Percentiles rank a stretch among this genome's conserved stretches.
These are phyloP conservation scores for Emericellopsis cladophorae DNA, from an alignment of 2,329 filamentous ascomycete genomes.

Conservation along the genomic window DNA sequence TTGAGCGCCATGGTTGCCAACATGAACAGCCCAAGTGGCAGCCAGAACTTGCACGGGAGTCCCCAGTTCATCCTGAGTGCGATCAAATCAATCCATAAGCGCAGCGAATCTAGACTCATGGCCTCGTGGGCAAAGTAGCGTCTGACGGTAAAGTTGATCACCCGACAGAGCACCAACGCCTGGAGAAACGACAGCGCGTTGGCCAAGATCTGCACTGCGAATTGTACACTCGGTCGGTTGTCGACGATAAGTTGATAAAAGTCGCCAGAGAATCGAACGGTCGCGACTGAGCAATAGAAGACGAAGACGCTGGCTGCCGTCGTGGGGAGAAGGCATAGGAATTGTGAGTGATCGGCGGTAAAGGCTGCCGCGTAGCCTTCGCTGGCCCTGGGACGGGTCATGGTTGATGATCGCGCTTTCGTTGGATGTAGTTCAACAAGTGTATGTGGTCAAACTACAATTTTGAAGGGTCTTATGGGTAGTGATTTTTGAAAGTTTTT, in stretches of 20 bases:
- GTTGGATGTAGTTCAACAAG: too few relatives aligned
- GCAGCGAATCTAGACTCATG: neutral
- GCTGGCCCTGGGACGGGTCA: too few relatives aligned
- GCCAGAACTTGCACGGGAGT: neutral
- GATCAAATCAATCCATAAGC: neutral
- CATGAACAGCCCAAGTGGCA: neutral
- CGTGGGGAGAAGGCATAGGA: neutral
- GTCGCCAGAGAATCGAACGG: neutral
- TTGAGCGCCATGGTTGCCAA: neutral
- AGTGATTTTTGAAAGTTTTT: too few relatives aligned
- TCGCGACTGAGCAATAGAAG: neutral
- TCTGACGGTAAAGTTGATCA: conserved; percentile 1
- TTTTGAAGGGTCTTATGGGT: too few relatives aligned
- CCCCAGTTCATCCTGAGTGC: neutral
- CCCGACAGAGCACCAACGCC: neutral
- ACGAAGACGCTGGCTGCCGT: neutral
- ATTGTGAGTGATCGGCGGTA: neutral
- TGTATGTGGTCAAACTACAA: too few relatives aligned
- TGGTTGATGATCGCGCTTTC: too few relatives aligned
- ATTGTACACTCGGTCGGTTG: neutral
- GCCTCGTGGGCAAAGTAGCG: neutral
- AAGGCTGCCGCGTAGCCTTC: too few relatives aligned
- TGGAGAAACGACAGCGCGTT: neutral
- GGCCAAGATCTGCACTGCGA: conserved; percentile 1
- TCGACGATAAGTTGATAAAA: conserved; percentile 1